Evolutionary conservation across 169 alveolate species (phyloP).

Genomic region (Plasmodium adleri): DNA sequence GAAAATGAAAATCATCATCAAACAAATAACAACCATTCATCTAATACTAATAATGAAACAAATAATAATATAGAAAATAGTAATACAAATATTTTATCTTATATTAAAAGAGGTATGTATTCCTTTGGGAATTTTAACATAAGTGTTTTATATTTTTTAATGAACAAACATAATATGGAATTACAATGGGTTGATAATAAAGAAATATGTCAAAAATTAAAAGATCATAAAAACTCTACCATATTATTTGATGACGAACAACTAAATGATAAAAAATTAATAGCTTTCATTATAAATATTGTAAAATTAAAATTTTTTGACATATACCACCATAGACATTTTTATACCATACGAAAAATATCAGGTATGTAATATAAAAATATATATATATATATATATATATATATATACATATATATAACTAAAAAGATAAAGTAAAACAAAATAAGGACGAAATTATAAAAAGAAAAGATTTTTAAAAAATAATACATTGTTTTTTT

Average conservation of each 20-base stretch:
- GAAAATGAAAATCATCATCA: neutral
- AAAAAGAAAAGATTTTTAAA: neutral
- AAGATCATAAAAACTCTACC: neutral
- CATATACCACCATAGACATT: constrained; percentile 69
- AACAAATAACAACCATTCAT: constrained; percentile 6
- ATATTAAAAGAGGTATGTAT: constrained; percentile 46
- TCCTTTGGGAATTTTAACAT: constrained; percentile 73
- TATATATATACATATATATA: neutral
- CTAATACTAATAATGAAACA: neutral
- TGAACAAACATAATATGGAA: constrained; percentile 62
- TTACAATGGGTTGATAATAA: constrained; percentile 68
- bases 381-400: neutral
- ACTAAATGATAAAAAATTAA: constrained; percentile 38
- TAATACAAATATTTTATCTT: constrained; percentile 5
- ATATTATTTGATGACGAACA: constrained; percentile 36
- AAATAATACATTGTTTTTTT: neutral
- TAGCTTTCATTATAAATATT: constrained; percentile 65
- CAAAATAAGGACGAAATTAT: constrained; percentile 1
- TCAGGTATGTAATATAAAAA: constrained; percentile 38
- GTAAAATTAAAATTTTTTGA: constrained; percentile 58
- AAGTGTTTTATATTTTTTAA: constrained; percentile 45
- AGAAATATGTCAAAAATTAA: constrained; percentile 55
- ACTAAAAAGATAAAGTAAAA: neutral
- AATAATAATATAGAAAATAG: constrained; percentile 2
- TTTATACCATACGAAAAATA: constrained; percentile 72